A percentile compares a stretch with the other conserved stretches of the same genome.
Evolutionary conservation across 306 rosid genomes (phyloP).

Genomic region (Glycine latifolia): DNA sequence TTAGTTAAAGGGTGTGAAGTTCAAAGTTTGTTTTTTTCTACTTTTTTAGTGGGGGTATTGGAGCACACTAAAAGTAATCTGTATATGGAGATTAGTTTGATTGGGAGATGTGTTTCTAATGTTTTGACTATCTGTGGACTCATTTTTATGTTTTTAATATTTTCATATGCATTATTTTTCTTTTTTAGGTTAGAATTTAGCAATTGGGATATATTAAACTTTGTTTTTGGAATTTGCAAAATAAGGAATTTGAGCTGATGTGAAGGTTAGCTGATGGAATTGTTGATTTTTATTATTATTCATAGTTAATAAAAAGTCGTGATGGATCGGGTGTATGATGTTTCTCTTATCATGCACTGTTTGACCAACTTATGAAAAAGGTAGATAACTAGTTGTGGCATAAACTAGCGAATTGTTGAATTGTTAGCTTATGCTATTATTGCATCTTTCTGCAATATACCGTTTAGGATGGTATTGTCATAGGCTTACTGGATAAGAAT

Average conservation of each 20-base stretch:
- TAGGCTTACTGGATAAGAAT: neutral
- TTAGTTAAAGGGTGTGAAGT: slow-evolving; percentile 43
- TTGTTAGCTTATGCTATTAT: slow-evolving; percentile 5
- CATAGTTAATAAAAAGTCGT: slow-evolving; percentile 2
- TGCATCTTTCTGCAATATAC: neutral
- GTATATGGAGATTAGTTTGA: slow-evolving; percentile 37
- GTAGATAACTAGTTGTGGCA: neutral
- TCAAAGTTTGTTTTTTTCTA: slow-evolving; percentile 35
- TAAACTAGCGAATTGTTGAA: slow-evolving; percentile 3
- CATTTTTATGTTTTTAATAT: slow-evolving; percentile 33
- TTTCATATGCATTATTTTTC: slow-evolving; percentile 9
- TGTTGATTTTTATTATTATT: slow-evolving; percentile 42
- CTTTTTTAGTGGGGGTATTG: slow-evolving; percentile 16
- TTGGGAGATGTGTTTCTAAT: slow-evolving; percentile 41
- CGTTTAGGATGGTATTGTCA: neutral
- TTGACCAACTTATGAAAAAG: slow-evolving; percentile 15
- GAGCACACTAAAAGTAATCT: slow-evolving; percentile 11
- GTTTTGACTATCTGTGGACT: slow-evolving; percentile 41
- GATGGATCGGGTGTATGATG: neutral
- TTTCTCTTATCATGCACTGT: neutral
- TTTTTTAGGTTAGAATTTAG: slow-evolving; percentile 39
- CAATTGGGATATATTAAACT: neutral
- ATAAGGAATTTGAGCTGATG: slow-evolving; percentile 41
- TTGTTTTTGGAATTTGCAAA: slow-evolving; percentile 28
- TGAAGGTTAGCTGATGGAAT: slow-evolving; percentile 27